Conservation (phyloP, 2,329 filamentous ascomycete genomes). For the Fusarium sp. region DNA sequence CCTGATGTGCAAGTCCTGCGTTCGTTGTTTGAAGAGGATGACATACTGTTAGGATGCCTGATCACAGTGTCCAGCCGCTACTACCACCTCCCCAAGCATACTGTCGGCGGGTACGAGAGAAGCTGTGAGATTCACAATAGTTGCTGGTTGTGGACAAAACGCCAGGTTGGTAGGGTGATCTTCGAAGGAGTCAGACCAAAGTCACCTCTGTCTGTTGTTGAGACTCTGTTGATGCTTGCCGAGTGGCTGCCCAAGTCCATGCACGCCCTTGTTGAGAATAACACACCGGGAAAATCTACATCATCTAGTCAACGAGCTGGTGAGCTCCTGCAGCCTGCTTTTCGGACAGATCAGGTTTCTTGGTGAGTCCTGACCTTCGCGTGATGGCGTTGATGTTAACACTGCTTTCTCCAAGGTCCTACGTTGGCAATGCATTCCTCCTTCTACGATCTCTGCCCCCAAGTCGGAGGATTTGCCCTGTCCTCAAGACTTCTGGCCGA, state of each 20-base stretch:
- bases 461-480: neutral
- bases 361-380: neutral
- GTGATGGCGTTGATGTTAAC: neutral
- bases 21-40: slow-evolving; percentile 7
- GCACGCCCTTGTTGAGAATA: slow-evolving; percentile 5
- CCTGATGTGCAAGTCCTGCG: neutral
- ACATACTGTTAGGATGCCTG: neutral
- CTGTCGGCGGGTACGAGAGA: slow-evolving; percentile 11
- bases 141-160: slow-evolving; percentile 4
- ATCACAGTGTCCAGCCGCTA: slow-evolving; percentile 7
- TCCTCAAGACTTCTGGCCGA: neutral
- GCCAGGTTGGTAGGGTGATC: neutral
- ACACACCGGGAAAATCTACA: neutral
- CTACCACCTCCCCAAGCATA: neutral
- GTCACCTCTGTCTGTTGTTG: neutral
- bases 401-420: neutral
- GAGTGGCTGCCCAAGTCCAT: slow-evolving; percentile 8
- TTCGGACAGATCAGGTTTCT: slow-evolving; percentile 10
- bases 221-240: slow-evolving; percentile 11
- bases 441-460: slow-evolving; percentile 4
- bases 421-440: slow-evolving; percentile 13
- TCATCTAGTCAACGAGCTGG: neutral
- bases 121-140: slow-evolving; percentile 5
- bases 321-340: slow-evolving; percentile 3
- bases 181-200: slow-evolving; percentile 9